phyloP scores from a whole-genome alignment of 129 eudicot species.

The Oenanthe sinensis region DNA sequence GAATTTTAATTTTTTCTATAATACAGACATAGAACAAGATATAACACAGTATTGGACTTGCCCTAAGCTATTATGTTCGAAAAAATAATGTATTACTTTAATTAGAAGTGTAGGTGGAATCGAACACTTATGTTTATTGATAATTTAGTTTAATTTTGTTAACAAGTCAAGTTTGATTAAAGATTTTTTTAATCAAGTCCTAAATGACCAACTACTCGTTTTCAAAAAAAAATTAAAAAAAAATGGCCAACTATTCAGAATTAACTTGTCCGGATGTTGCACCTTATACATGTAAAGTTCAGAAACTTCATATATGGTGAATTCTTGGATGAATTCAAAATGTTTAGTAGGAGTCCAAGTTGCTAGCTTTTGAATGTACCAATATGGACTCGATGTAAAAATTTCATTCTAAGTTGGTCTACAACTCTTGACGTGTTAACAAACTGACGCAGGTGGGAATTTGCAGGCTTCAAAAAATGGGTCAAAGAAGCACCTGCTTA shows the following conservation, averaged over 20 bases:
- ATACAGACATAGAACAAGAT: too few relatives aligned
- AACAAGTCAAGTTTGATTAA: too few relatives aligned
- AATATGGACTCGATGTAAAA: background rate
- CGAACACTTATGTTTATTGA: too few relatives aligned
- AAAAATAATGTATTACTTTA: too few relatives aligned
- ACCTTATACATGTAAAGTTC: background rate
- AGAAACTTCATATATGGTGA: too few relatives aligned
- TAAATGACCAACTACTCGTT: background rate
- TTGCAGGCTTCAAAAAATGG: background rate
- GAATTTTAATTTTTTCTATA: too few relatives aligned
- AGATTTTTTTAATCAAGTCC: background rate
- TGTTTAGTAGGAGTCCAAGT: background rate
- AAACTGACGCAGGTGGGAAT: too few relatives aligned
- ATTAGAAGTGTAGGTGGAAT: too few relatives aligned
- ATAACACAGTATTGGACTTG: too few relatives aligned
- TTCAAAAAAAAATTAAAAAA: too few relatives aligned
- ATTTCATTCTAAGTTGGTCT: background rate
- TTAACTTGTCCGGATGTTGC: background rate
- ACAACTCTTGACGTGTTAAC: background rate
- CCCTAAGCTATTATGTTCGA: too few relatives aligned
- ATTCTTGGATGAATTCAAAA: background rate
- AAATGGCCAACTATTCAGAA: background rate
- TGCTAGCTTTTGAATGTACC: background rate
- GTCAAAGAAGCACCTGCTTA: background rate
- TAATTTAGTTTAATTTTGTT: too few relatives aligned